These are phyloP conservation scores for Geosmithia putterillii DNA, from an alignment of 2,329 filamentous ascomycete genomes.

Conservation along the genomic window DNA sequence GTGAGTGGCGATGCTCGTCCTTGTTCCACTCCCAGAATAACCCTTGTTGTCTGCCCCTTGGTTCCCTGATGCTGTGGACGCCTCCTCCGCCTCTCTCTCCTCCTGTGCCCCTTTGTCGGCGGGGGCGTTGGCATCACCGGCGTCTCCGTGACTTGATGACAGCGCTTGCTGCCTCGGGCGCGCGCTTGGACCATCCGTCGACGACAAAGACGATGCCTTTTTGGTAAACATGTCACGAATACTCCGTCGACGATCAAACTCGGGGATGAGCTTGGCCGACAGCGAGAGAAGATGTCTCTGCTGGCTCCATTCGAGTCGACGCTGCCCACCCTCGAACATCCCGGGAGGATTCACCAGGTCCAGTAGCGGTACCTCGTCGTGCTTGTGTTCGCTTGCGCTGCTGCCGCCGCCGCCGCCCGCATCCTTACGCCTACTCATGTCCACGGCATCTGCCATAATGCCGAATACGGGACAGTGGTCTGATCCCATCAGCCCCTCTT, in stretches of 20 bases:
- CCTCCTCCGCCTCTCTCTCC: neutral
- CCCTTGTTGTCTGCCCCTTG: neutral
- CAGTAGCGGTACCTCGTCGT: slow-evolving; percentile 32
- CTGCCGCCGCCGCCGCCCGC: neutral
- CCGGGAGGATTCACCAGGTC: slow-evolving; percentile 71
- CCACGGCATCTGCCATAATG: slow-evolving; percentile 52
- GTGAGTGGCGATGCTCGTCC: neutral
- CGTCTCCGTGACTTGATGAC: neutral
- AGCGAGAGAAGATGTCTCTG: slow-evolving; percentile 59
- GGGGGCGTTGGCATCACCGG: neutral
- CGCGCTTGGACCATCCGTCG: neutral
- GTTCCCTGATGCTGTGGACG: too few relatives aligned
- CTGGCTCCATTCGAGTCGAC: slow-evolving; percentile 51
- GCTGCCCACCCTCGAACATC: slow-evolving; percentile 55
- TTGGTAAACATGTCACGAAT: slow-evolving; percentile 85
- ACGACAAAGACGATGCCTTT: slow-evolving; percentile 4
- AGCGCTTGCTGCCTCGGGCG: neutral
- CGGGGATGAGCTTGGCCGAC: slow-evolving; percentile 74
- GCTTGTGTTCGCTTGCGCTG: neutral
- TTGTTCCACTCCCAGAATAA: neutral
- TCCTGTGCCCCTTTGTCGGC: neutral
- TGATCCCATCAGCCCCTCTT: slow-evolving; percentile 86
- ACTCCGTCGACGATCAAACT: slow-evolving; percentile 72
- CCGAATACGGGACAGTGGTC: slow-evolving; percentile 94
- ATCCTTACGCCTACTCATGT: slow-evolving; percentile 11